These are phyloP conservation scores for Fusarium sp. DNA, from an alignment of 2,329 filamentous ascomycete species.

Conservation along the genomic window DNA sequence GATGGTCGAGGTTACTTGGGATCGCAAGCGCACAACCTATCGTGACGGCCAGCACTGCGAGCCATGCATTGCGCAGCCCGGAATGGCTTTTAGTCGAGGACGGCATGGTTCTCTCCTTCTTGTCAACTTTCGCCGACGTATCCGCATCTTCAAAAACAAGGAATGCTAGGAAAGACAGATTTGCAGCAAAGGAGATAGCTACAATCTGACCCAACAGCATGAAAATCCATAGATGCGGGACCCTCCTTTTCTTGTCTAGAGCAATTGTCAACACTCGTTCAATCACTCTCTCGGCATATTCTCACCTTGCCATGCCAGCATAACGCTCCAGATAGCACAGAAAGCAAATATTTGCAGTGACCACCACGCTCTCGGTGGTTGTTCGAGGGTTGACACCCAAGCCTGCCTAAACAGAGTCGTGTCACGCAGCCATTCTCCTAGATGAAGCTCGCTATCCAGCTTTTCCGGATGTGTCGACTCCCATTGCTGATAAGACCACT, in stretches of 20 bases:
- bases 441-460: not conserved
- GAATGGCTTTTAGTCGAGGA: not conserved
- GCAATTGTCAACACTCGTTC: rapidly evolving
- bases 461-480: not conserved
- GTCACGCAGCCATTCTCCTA: not conserved
- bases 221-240: not conserved
- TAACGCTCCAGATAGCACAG: constrained; percentile 1
- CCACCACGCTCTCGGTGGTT: not conserved
- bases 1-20: not conserved
- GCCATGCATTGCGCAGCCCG: not conserved
- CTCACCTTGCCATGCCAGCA: not conserved
- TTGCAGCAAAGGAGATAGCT: not conserved
- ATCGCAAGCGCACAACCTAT: not conserved
- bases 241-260: not conserved
- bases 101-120: not conserved
- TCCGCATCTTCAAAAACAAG: not conserved
- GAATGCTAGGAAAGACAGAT: not conserved
- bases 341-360: not conserved
- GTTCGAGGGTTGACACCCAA: not conserved
- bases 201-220: constrained; percentile 3
- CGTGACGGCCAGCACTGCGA: not conserved
- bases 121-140: not conserved
- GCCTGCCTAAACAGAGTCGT: not conserved
- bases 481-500: constrained; percentile 3
- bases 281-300: not conserved